These are phyloP conservation scores for Ceriops tagal DNA, from an alignment of 345 rosid species.

Conservation along the genomic window DNA sequence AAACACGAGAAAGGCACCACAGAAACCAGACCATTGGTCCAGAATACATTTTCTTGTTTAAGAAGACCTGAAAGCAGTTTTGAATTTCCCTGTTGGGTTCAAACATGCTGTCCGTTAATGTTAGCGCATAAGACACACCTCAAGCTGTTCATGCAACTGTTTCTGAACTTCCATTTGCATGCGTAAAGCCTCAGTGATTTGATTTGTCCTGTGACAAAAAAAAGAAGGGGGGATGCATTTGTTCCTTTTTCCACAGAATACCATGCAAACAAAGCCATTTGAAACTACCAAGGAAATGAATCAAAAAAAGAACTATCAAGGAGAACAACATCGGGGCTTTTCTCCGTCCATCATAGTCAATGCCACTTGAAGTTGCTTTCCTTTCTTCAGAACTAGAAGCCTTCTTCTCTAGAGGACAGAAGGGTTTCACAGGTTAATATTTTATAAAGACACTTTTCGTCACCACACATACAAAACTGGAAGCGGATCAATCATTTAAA, in stretches of 20 bases:
- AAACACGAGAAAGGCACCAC: too few relatives aligned
- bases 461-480: too few relatives aligned
- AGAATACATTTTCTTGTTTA: too few relatives aligned
- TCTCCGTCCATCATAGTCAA: slow-evolving; percentile 47
- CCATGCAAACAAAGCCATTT: slow-evolving; percentile 4
- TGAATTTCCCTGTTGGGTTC: too few relatives aligned
- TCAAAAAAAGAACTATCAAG: slow-evolving; percentile 1
- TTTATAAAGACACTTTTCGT: background rate
- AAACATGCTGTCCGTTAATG: background rate
- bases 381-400: slow-evolving; percentile 56
- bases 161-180: slow-evolving; percentile 89
- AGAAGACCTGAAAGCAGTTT: too few relatives aligned
- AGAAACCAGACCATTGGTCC: too few relatives aligned
- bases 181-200: slow-evolving; percentile 62
- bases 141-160: slow-evolving; percentile 82
- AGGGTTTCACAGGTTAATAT: slow-evolving; percentile 1
- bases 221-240: background rate
- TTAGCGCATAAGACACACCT: slow-evolving; percentile 38
- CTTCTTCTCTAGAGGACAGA: slow-evolving; percentile 41
- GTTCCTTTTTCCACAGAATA: background rate
- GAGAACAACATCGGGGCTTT: slow-evolving; percentile 44
- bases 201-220: slow-evolving; percentile 38
- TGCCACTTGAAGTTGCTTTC: slow-evolving; percentile 41
- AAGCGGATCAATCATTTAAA: background rate
- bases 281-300: slow-evolving; percentile 7